A percentile compares a stretch with the other conserved stretches of the same genome.
Evolutionary conservation across 805 yeast genomes (phyloP).

Genomic region (Candida oleophila): DNA sequence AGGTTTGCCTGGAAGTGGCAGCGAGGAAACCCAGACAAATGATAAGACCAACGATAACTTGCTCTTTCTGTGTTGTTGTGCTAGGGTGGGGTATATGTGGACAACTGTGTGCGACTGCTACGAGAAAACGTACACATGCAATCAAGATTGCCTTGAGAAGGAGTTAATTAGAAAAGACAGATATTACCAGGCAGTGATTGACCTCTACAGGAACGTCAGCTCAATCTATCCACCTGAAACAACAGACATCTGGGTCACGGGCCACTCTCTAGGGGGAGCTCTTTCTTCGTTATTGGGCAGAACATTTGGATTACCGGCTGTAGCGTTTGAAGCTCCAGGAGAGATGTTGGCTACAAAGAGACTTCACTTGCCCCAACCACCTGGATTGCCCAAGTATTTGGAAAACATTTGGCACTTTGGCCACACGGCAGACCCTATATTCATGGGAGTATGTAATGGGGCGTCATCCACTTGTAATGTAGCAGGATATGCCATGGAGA

Average conservation of each 20-base stretch:
- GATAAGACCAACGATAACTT: conserved; percentile 88
- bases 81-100: conserved; percentile 88
- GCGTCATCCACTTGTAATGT: conserved; percentile 84
- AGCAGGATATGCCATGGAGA: conserved; percentile 97
- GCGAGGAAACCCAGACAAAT: conserved; percentile 67
- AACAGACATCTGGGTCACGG: conserved; percentile 83
- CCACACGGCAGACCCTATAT: conserved; percentile 95
- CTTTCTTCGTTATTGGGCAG: conserved; percentile 78
- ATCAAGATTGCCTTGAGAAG: conserved; percentile 79
- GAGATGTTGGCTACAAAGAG: conserved; percentile 81
- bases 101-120: conserved; percentile 94
- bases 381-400: conserved; percentile 73
- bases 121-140: conserved; percentile 78
- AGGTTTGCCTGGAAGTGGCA: conserved; percentile 47
- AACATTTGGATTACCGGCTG: conserved; percentile 87
- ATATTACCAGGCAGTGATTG: conserved; percentile 77
- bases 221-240: conserved; percentile 57
- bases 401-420: conserved; percentile 96
- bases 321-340: conserved; percentile 92
- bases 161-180: conserved; percentile 74
- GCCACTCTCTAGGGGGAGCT: conserved; percentile 94
- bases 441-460: conserved; percentile 95
- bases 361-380: conserved; percentile 89
- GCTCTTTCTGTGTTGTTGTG: conserved; percentile 94
- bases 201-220: conserved; percentile 73